phyloP scores from a whole-genome alignment of 345 rosid species.

The Eucalyptus virginea region DNA sequence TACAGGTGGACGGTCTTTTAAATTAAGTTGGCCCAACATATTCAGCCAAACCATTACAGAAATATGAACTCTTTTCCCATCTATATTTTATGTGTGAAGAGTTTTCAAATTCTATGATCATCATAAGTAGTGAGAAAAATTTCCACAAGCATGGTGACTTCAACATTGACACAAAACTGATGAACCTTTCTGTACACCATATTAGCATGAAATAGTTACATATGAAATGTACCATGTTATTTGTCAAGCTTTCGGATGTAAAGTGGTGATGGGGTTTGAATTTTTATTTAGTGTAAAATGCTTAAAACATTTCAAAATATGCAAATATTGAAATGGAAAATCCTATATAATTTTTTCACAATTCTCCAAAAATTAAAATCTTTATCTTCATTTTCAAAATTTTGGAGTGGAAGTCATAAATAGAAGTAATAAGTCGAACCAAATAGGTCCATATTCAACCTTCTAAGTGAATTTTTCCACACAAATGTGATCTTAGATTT shows the following conservation, averaged over 20 bases:
- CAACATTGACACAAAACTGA: background rate
- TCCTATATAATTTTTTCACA: background rate
- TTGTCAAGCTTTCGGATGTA: background rate
- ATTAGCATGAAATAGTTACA: background rate
- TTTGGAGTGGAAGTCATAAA: background rate
- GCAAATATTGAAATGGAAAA: background rate
- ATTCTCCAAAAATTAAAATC: background rate
- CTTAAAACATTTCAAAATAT: background rate
- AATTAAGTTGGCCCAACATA: background rate
- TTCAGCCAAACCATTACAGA: background rate
- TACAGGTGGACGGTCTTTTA: background rate
- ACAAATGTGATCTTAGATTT: background rate
- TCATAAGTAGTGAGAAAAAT: background rate
- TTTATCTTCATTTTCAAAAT: background rate
- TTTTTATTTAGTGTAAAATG: background rate
- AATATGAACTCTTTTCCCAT: background rate
- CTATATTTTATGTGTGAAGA: background rate
- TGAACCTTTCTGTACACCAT: background rate
- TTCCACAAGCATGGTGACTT: background rate
- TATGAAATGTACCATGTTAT: background rate
- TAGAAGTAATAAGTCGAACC: background rate
- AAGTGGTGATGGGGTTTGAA: background rate
- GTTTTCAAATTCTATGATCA: background rate
- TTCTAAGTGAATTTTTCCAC: background rate
- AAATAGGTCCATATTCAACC: background rate